Evolutionary conservation across 108 stramenopile species (phyloP).

Genomic region (Nannochloropsis oceanica): DNA sequence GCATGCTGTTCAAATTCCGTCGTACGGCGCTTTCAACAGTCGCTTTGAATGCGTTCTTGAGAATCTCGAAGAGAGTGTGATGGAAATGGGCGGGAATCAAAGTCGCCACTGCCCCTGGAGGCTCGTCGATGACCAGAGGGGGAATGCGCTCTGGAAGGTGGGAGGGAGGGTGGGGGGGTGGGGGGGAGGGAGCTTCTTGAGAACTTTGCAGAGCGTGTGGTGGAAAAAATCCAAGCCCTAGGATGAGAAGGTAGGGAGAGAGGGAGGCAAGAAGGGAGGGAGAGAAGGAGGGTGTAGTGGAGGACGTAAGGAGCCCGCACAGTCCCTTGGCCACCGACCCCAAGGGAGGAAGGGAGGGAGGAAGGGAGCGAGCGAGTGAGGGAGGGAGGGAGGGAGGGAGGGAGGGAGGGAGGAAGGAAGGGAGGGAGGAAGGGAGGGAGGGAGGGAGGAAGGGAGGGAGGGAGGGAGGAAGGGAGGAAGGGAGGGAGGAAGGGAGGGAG

Average conservation of each 20-base stretch:
- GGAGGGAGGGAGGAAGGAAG: too few relatives aligned
- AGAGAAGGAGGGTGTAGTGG: background rate
- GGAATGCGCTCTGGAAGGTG: background rate
- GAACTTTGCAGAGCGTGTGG: too few relatives aligned
- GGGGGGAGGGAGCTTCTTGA: too few relatives aligned
- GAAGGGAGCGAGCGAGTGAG: too few relatives aligned
- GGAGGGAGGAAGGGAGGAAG: background rate
- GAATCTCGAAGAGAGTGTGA: constrained; percentile 24
- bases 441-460: background rate
- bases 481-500: background rate
- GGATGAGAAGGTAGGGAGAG: background rate
- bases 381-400: too few relatives aligned
- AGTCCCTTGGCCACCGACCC: too few relatives aligned
- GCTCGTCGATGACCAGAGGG: background rate
- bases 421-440: too few relatives aligned
- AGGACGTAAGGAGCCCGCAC: too few relatives aligned
- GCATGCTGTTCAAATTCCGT: background rate
- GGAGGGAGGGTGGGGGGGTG: background rate
- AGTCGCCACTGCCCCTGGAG: background rate
- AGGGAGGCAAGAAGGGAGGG: background rate
- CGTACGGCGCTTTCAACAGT: background rate
- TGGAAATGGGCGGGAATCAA: constrained; percentile 17
- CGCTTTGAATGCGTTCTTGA: constrained; percentile 16
- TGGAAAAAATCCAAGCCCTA: too few relatives aligned
- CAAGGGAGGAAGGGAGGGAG: too few relatives aligned